Percentiles rank a stretch among this genome's conserved stretches.
Evolutionary conservation across 257 asterid species (phyloP).

Genomic region (Capsicum pubescens): DNA sequence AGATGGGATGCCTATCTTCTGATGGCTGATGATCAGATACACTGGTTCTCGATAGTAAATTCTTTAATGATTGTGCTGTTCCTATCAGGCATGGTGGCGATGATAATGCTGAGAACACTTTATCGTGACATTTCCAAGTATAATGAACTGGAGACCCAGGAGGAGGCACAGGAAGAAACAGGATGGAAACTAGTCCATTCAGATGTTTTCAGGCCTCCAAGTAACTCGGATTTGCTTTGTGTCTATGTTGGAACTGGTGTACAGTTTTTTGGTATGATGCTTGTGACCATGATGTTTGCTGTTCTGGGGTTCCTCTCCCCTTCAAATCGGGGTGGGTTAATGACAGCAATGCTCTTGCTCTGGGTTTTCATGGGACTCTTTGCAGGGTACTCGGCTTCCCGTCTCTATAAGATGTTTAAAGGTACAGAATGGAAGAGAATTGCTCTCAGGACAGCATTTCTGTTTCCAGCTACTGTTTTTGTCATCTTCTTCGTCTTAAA

Average conservation of each 20-base stretch:
- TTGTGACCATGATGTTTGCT: conserved; percentile 71
- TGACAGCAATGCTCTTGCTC: conserved; percentile 79
- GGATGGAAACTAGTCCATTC: conserved; percentile 82
- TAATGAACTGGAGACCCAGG: conserved; percentile 80
- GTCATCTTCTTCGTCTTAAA: conserved; percentile 65
- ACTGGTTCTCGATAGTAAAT: conserved; percentile 81
- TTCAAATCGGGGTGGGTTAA: conserved; percentile 78
- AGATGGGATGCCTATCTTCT: conserved; percentile 86
- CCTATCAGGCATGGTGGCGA: conserved; percentile 87
- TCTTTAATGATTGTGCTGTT: conserved; percentile 82
- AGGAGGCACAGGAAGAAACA: conserved; percentile 83
- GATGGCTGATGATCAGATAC: conserved; percentile 80
- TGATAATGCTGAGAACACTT: conserved; percentile 78
- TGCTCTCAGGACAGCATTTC: conserved; percentile 64
- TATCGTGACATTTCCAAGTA: conserved; percentile 79
- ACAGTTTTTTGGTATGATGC: conserved; percentile 64
- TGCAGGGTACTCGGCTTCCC: conserved; percentile 68
- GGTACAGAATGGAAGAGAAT: conserved; percentile 78
- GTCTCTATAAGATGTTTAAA: conserved; percentile 75
- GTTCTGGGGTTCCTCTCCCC: conserved; percentile 84
- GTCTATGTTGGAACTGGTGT: conserved; percentile 79
- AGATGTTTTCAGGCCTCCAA: conserved; percentile 76
- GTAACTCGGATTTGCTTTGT: conserved; percentile 64
- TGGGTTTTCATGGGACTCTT: conserved; percentile 86
- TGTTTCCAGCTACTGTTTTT: conserved; percentile 67